Evolutionary conservation across 2,329 filamentous ascomycete species (phyloP).

Genomic region (Curvularia hawaiiensis): DNA sequence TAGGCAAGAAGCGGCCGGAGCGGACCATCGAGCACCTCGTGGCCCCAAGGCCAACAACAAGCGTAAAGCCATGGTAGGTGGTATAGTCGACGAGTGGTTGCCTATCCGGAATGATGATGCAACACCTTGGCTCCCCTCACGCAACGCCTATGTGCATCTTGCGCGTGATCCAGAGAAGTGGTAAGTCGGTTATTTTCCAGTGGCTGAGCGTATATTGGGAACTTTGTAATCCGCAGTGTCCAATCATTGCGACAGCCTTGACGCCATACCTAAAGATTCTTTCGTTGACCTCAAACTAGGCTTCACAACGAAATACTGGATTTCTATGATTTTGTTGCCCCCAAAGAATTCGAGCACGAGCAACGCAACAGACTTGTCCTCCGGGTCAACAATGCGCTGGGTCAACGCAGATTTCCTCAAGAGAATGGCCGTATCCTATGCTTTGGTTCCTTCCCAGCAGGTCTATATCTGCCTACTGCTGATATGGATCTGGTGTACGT

Average conservation of each 20-base stretch:
- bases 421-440: constrained; percentile 65
- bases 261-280: too few species aligned
- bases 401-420: constrained; percentile 24
- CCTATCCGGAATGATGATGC: constrained; percentile 43
- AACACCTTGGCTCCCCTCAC: constrained; percentile 55
- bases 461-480: constrained; percentile 73
- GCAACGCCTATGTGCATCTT: constrained; percentile 60
- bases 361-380: constrained; percentile 75
- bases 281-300: constrained; percentile 50
- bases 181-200: constrained; percentile 2
- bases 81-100: constrained; percentile 53
- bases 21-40: constrained; percentile 19
- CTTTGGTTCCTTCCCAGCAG: constrained; percentile 95
- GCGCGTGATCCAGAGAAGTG: constrained; percentile 57
- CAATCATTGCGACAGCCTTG: neutral
- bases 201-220: neutral
- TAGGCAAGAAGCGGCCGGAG: constrained; percentile 16
- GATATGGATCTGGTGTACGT: constrained; percentile 95
- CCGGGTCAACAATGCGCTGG: constrained; percentile 67
- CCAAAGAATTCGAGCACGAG: constrained; percentile 74
- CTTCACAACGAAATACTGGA: constrained; percentile 89
- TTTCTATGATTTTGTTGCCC: constrained; percentile 85
- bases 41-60: constrained; percentile 55
- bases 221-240: neutral
- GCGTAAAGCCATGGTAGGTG: constrained; percentile 64